Base-by-base conservation (phyloP, 192 early-diverging fungal genomes). In the Phycomyces nitens region DNA sequence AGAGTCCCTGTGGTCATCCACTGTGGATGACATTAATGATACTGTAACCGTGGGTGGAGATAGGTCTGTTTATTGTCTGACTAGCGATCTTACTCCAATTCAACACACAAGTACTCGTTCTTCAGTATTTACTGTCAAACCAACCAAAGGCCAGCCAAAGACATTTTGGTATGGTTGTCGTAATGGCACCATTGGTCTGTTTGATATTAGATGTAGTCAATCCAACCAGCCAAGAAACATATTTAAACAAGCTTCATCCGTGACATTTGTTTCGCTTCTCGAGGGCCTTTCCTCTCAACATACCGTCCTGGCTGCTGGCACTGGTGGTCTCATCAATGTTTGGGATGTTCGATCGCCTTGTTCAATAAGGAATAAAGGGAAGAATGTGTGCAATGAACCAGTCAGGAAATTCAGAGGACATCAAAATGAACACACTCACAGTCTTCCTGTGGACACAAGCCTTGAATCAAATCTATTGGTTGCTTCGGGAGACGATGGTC, bases 1-100 rank as follows among this genome's bases (percentile, higher is more conserved):
- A 22, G 56, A 58, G 41, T 44, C 42, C 18, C 42, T 39, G 42
- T 41, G 40, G 40, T 39, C 39, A n/a, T 59, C 58, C 8, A 42
- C 18, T 43, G 42, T 27, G 42, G 42, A 59, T n/a, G 44, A 47
- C 18, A 47, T 11, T 11, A n/a, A 47, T 11, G 44, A 47, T 47
- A 47, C 15, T 11, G 44, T 47, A n/a, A 11, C 12, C 22, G 42
- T 14, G 43, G 58, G 42, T 8, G 40, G 58, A 59, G 22, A 59
- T 16, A 43, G 18, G 20, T 12, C 9, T 59, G 26, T 41, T 18
- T 59, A 59, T 41, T 26, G 24, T 42, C 44, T 59, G 24, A 47
- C 12, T 11, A 47, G 44, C 18, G 44, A 47, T 7, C 12, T 47
- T n/a, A 3, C 3, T 3, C 11, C 44, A 6, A 2, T 47, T n/a